Base-by-base conservation (phyloP, 2,329 filamentous ascomycete species). In the Nigrograna mackinnonii region DNA sequence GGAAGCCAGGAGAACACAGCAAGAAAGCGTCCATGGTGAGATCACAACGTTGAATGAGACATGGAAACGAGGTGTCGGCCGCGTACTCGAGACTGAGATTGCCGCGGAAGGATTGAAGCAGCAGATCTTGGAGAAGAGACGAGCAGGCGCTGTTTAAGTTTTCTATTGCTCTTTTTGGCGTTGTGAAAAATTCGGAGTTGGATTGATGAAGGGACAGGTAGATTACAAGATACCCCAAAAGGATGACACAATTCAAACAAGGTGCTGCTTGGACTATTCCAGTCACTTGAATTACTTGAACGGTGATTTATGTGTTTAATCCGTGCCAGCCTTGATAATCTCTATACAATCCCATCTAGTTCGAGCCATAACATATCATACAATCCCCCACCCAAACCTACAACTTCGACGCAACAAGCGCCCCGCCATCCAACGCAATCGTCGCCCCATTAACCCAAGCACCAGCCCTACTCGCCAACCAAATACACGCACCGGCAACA, bases 31-130 rank as follows among this genome's bases (percentile, higher is more conserved):
- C 2, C 81, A 76, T 35, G 87, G 79, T 4, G 92, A 96, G 76
- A 74, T 96, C 60, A 74, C 73, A 44, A 79, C 80, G 4, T 68
- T 95, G 24, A 89, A 95, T 59, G 83, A 89, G 47, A 81, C 79
- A 3, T 97, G 92, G 92, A 84, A 80, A 69, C 79, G 76, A 37
- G 89, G 89, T 18, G 82, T 97, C 2, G 87, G 87, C 3, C 79
- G 83, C 46, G 85, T 94, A 35, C 72, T 97, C 28, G 91, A 96
- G 79, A 88, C 89, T 0, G 89, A 96, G 75, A 78, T 92, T 40
- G 94, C 91, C 0, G 86, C 85, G 7, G 89, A 95, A 70, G 79
- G 77, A 36, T 58, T 96, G 57, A 67, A 60, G 57, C 58, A 62
- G 54, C 62, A 67, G 44, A 67, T 68, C 30, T 41, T 70, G 35